A percentile compares a stretch with the other conserved stretches of the same genome.
Evolutionary conservation across 2,329 filamentous ascomycete species (phyloP).

Genomic region (Botrytis fragariae): DNA sequence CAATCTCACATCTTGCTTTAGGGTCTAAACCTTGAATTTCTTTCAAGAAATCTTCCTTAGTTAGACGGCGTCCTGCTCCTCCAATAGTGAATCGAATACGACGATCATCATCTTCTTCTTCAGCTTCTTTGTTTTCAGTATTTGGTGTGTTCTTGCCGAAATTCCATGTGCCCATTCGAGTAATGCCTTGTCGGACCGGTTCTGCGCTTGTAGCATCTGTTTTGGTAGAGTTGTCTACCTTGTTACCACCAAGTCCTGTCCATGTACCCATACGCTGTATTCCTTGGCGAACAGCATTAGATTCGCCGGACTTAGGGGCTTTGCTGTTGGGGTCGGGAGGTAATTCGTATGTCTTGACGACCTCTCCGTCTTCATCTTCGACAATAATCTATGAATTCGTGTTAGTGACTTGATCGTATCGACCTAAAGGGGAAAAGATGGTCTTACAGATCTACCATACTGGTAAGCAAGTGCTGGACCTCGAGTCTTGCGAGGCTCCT

Average conservation of each 20-base stretch:
- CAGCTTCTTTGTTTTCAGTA: conserved; percentile 38
- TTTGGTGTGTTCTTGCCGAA: conserved; percentile 27
- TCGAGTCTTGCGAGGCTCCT: conserved; percentile 50
- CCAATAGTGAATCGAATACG: conserved; percentile 74
- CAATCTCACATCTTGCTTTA: conserved; percentile 47
- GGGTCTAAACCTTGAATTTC: conserved; percentile 72
- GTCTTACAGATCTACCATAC: conserved; percentile 71
- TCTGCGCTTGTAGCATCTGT: background rate
- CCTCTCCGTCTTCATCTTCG: conserved; percentile 82
- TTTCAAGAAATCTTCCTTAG: conserved; percentile 74
- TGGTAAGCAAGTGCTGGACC: conserved; percentile 81
- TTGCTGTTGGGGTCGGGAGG: conserved; percentile 44
- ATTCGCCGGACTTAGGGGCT: conserved; percentile 21
- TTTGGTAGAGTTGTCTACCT: conserved; percentile 16
- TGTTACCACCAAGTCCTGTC: conserved; percentile 30
- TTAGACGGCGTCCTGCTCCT: conserved; percentile 71
- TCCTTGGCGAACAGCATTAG: conserved; percentile 29
- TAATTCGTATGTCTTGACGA: conserved; percentile 79
- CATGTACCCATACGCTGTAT: conserved; percentile 34
- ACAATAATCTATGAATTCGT: conserved; percentile 66
- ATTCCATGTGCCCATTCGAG: conserved; percentile 35
- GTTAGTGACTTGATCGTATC: conserved; percentile 22
- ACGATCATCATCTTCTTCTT: conserved; percentile 64
- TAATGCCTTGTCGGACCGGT: conserved; percentile 31
- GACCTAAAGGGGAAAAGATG: background rate